These are phyloP conservation scores for Pyrenochaeta sp. DNA, from an alignment of 2,329 filamentous ascomycete genomes.

Conservation along the genomic window DNA sequence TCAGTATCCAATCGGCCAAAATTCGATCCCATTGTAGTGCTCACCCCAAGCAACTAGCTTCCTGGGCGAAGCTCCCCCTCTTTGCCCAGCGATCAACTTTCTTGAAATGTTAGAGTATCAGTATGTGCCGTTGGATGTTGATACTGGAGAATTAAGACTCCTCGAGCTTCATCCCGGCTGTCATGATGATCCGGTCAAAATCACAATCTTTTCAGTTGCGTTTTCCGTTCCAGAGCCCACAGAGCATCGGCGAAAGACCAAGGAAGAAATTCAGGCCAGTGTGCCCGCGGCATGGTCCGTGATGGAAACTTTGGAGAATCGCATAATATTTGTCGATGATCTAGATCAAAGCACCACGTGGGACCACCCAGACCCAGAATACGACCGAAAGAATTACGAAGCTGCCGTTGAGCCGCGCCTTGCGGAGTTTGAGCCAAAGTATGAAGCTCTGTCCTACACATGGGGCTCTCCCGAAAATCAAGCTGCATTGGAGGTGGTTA, in stretches of 20 bases:
- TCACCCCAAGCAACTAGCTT: too few relatives aligned
- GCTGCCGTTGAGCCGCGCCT: not conserved
- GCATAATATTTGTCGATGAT: not conserved
- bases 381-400: not conserved
- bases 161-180: constrained; percentile 3
- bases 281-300: not conserved
- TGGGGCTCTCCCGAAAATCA: constrained; percentile 3
- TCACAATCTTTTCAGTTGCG: not conserved
- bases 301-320: constrained; percentile 1
- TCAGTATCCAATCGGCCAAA: too few relatives aligned
- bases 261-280: not conserved
- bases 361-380: not conserved
- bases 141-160: constrained; percentile 2
- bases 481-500: not conserved
- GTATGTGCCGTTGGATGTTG: not conserved
- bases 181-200: constrained; percentile 1
- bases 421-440: not conserved
- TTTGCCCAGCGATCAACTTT: too few relatives aligned
- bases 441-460: constrained; percentile 9
- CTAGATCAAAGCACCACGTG: not conserved
- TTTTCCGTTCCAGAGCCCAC: not conserved
- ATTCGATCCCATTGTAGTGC: too few relatives aligned
- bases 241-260: not conserved
- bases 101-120: constrained; percentile 1
- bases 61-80: too few relatives aligned